Conservation (phyloP, 2,329 filamentous ascomycete species). For the Colletotrichum truncatum region DNA sequence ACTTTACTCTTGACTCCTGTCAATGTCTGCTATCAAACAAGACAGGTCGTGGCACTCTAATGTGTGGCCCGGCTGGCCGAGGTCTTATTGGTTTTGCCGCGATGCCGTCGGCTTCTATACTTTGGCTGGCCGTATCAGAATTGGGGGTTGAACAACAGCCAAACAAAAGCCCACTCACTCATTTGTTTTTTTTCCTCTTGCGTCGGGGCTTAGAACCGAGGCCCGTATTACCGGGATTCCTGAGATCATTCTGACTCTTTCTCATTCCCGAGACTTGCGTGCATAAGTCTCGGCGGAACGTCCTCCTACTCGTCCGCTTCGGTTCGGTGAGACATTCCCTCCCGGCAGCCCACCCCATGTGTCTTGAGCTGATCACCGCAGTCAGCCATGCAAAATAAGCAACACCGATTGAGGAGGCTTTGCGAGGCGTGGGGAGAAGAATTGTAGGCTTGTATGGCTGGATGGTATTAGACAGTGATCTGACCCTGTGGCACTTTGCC, state of each 20-base stretch:
- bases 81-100: background rate
- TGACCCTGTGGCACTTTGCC: no score
- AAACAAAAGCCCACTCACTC: conserved; percentile 1
- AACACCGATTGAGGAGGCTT: conserved; percentile 10
- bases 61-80: conserved; percentile 10
- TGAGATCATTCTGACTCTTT: conserved; percentile 18
- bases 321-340: conserved; percentile 3
- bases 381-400: conserved; percentile 22
- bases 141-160: background rate
- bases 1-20: conserved; percentile 12
- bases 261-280: conserved; percentile 29
- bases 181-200: no score
- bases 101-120: background rate
- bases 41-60: conserved; percentile 19
- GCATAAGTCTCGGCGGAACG: conserved; percentile 7
- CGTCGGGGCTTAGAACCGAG: conserved; percentile 20
- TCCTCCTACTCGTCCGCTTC: conserved; percentile 11
- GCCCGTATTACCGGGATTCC: conserved; percentile 22
- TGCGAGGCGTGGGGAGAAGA: background rate
- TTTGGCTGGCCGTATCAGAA: background rate
- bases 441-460: background rate
- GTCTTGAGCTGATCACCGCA: conserved; percentile 14
- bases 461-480: no score
- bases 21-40: conserved; percentile 11
- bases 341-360: background rate